These are phyloP conservation scores for Populus tomentosa DNA, from an alignment of 441 rosid species.

Conservation along the genomic window DNA sequence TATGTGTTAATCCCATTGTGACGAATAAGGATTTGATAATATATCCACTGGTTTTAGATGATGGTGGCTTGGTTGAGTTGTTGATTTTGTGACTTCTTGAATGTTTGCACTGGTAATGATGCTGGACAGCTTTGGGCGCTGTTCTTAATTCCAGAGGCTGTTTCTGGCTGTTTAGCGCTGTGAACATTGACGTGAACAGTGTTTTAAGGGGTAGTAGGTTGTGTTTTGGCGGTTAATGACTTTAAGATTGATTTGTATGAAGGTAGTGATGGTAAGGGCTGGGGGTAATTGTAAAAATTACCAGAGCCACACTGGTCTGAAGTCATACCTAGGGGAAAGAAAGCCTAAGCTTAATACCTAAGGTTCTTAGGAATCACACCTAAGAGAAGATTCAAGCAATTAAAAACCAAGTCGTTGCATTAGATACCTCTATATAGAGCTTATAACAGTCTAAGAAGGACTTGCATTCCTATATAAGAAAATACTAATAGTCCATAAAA, in stretches of 20 bases:
- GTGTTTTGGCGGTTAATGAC: neutral
- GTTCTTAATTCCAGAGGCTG: neutral
- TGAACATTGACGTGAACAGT: neutral
- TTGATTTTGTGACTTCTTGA: neutral
- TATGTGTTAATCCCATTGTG: too few species aligned
- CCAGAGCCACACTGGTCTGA: neutral
- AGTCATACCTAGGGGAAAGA: neutral
- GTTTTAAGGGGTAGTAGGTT: neutral
- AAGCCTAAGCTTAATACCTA: neutral
- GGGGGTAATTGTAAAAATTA: neutral
- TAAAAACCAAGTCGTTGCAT: neutral
- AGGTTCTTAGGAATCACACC: neutral
- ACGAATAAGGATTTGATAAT: too few species aligned
- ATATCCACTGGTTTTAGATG: neutral
- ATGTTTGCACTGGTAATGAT: neutral
- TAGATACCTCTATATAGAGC: neutral
- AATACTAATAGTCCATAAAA: neutral
- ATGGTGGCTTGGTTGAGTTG: too few species aligned
- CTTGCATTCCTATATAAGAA: neutral
- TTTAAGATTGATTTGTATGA: neutral
- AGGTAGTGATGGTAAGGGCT: neutral
- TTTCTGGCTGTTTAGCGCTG: neutral
- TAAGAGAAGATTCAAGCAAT: neutral
- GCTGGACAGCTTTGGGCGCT: neutral
- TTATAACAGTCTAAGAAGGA: neutral